Evolutionary conservation across 352 stramenopile species (phyloP).

Genomic region (Peronosclerospora sorghi): DNA sequence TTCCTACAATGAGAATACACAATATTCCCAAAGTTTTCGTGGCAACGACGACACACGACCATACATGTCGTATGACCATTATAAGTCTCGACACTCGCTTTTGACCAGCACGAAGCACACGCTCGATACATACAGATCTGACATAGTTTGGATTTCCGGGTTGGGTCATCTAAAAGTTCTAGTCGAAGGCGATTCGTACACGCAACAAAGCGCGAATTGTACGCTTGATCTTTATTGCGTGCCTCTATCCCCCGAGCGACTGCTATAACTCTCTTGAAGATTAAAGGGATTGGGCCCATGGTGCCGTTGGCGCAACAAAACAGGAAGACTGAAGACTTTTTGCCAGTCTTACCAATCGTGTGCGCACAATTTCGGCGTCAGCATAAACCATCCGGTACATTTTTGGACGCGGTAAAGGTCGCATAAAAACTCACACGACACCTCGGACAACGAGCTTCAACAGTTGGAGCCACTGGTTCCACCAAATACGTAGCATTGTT

Average conservation of each 20-base stretch:
- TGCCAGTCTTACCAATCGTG: constrained; percentile 16
- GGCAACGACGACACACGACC: constrained; percentile 27
- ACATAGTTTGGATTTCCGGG: constrained; percentile 24
- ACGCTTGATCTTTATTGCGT: constrained; percentile 1
- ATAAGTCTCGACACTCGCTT: constrained; percentile 28
- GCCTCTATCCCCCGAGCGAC: constrained; percentile 5
- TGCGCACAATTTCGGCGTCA: constrained; percentile 15
- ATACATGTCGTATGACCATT: constrained; percentile 22
- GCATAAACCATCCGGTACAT: constrained; percentile 8
- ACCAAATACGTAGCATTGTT: constrained; percentile 28
- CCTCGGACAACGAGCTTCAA: constrained; percentile 4
- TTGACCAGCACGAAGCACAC: constrained; percentile 29
- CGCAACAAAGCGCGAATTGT: constrained; percentile 26
- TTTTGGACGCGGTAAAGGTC: constrained; percentile 13
- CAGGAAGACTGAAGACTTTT: constrained; percentile 23
- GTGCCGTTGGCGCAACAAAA: constrained; percentile 18
- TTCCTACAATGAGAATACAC: constrained; percentile 29
- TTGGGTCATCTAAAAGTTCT: constrained; percentile 19
- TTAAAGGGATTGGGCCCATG: constrained; percentile 4
- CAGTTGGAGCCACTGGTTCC: constrained; percentile 14
- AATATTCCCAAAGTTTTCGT: constrained; percentile 29
- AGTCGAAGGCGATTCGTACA: constrained; percentile 33
- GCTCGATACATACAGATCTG: constrained; percentile 34
- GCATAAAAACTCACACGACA: constrained; percentile 38
- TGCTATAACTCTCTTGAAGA: constrained; percentile 2